Evolutionary conservation across 2,329 filamentous ascomycete species (phyloP).

Genomic region (Verticillium alfalfae): DNA sequence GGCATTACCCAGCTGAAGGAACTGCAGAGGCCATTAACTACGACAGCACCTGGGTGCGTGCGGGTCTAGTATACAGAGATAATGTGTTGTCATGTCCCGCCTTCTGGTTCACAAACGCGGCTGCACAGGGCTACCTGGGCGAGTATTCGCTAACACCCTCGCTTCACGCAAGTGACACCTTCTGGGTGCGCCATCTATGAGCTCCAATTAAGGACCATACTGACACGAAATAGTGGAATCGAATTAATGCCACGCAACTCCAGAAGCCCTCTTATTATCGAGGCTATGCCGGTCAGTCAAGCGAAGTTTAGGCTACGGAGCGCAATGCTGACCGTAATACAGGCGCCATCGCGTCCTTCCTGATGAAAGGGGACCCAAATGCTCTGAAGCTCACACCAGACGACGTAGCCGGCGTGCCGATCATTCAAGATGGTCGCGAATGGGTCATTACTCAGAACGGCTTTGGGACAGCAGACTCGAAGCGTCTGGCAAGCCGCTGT

Average conservation of each 20-base stretch:
- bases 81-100: constrained; percentile 54
- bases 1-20: constrained; percentile 42
- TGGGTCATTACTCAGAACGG: too few species aligned
- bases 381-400: too few species aligned
- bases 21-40: constrained; percentile 42
- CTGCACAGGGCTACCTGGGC: constrained; percentile 42
- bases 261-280: constrained; percentile 45
- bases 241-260: constrained; percentile 44
- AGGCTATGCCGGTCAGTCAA: too few species aligned
- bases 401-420: too few species aligned
- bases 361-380: too few species aligned
- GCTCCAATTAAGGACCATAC: too few species aligned
- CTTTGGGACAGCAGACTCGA: too few species aligned
- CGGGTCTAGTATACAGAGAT: constrained; percentile 53
- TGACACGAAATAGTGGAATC: constrained; percentile 42
- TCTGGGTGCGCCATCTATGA: constrained; percentile 31
- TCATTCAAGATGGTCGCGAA: too few species aligned
- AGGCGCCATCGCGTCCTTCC: too few species aligned
- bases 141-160: constrained; percentile 57
- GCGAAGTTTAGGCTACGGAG: too few species aligned
- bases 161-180: constrained; percentile 52
- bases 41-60: constrained; percentile 43
- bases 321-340: too few species aligned
- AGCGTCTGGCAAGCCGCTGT: too few species aligned
- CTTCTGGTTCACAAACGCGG: constrained; percentile 47